These are phyloP conservation scores for Monosporascus sp. DNA, from an alignment of 2,329 filamentous ascomycete species.

Conservation along the genomic window DNA sequence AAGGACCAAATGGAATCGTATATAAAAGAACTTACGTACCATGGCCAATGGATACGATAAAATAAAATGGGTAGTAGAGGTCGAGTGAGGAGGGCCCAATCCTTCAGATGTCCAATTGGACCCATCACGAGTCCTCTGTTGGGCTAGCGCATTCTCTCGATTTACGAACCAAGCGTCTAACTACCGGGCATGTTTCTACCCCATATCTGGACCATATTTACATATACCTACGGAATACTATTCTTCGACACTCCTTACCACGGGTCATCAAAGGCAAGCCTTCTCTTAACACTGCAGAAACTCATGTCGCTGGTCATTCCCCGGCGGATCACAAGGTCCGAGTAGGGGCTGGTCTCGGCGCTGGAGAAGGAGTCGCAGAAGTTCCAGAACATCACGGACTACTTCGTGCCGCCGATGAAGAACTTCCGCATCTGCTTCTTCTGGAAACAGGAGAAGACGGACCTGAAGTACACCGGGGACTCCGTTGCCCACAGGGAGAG, in stretches of 20 bases:
- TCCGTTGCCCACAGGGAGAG: constrained; percentile 12
- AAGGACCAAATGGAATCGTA: no score
- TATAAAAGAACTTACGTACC: no score
- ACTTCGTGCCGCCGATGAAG: constrained; percentile 31
- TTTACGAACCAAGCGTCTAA: no score
- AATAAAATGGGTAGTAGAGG: no score
- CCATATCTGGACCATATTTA: constrained; percentile 31
- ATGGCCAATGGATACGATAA: no score
- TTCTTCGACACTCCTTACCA: constrained; percentile 33
- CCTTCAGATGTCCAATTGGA: no score
- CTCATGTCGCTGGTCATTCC: constrained; percentile 23
- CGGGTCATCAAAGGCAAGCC: constrained; percentile 28
- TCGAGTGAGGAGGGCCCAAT: no score
- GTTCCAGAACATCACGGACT: constrained; percentile 32
- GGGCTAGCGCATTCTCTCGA: no score
- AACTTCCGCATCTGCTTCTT: constrained; percentile 33
- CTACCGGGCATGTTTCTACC: neutral
- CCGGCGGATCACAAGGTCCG: constrained; percentile 14
- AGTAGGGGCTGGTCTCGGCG: constrained; percentile 46
- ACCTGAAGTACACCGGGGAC: constrained; percentile 24
- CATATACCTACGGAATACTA: constrained; percentile 30
- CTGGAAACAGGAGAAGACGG: constrained; percentile 33
- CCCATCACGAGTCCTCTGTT: no score
- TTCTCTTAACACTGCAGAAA: constrained; percentile 20
- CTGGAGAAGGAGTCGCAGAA: constrained; percentile 41